Conservation (phyloP, 768 basidiomycete genomes). For the Trametes cubensis region DNA sequence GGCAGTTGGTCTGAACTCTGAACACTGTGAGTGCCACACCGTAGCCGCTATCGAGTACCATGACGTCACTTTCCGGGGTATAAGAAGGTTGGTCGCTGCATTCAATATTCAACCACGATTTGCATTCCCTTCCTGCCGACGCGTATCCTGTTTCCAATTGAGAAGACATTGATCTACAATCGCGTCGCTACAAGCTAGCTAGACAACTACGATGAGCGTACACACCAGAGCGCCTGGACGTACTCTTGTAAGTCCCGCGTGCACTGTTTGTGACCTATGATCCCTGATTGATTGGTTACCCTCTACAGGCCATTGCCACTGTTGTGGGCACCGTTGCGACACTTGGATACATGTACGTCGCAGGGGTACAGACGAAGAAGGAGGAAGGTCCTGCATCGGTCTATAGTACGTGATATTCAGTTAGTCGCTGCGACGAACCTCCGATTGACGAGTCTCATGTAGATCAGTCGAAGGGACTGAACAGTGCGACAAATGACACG, state of each 20-base stretch:
- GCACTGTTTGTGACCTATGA: not conserved
- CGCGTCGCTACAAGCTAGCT: not conserved
- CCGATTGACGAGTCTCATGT: not conserved
- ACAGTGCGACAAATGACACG: not conserved
- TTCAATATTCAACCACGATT: not conserved
- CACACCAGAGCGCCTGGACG: constrained; percentile 6
- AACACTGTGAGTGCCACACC: not conserved
- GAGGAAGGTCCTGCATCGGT: constrained; percentile 26
- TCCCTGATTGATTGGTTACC: not conserved
- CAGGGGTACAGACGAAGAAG: constrained; percentile 24
- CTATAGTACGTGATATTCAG: constrained; percentile 19
- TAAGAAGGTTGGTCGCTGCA: not conserved
- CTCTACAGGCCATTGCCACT: constrained; percentile 7
- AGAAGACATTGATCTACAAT: too few relatives aligned
- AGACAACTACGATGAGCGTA: not conserved
- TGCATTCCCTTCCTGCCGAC: not conserved
- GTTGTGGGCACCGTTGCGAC: constrained; percentile 4
- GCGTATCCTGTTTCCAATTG: not conserved
- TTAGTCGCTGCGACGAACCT: not conserved
- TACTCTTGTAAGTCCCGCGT: not conserved
- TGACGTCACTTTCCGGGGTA: not conserved
- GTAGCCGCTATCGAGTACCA: not conserved
- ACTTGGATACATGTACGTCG: constrained; percentile 27
- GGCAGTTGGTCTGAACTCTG: not conserved
- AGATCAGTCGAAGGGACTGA: not conserved